These are phyloP conservation scores for Wickerhamiella allomyrinae DNA, from an alignment of 805 yeast genomes.

Conservation along the genomic window DNA sequence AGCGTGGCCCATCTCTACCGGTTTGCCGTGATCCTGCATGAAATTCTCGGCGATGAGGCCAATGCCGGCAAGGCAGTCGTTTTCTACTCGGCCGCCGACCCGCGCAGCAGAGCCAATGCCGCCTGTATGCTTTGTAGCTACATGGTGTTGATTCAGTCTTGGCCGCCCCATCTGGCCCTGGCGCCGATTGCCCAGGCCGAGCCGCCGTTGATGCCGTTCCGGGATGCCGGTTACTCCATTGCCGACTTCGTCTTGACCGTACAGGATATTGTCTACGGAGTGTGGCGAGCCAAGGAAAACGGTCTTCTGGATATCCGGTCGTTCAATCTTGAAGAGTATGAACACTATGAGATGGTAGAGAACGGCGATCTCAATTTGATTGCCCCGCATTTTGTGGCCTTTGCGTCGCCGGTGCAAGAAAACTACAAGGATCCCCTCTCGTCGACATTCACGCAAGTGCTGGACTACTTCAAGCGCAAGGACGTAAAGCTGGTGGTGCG, in stretches of 20 bases:
- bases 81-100: slow-evolving; percentile 69
- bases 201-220: slow-evolving; percentile 86
- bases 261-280: slow-evolving; percentile 89
- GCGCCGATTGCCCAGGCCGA: slow-evolving; percentile 87
- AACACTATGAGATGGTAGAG: slow-evolving; percentile 86
- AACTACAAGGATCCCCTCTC: slow-evolving; percentile 17
- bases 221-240: slow-evolving; percentile 94
- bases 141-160: slow-evolving; percentile 84
- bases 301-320: slow-evolving; percentile 69
- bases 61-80: slow-evolving; percentile 84
- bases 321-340: slow-evolving; percentile 87
- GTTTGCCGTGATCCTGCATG: slow-evolving; percentile 89
- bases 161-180: slow-evolving; percentile 97
- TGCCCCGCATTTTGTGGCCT: slow-evolving; percentile 89
- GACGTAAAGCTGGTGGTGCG: slow-evolving; percentile 83
- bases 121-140: slow-evolving; percentile 90
- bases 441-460: slow-evolving; percentile 37
- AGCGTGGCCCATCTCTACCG: slow-evolving; percentile 87
- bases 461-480: slow-evolving; percentile 56
- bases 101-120: slow-evolving; percentile 78
- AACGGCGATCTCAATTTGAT: slow-evolving; percentile 91
- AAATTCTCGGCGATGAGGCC: slow-evolving; percentile 69
- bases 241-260: slow-evolving; percentile 90
- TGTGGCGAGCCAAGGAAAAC: slow-evolving; percentile 95
- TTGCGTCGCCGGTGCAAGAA: slow-evolving; percentile 75